phyloP scores from a whole-genome alignment of 1,284 basidiomycete species.

The Wolfiporia cocos region DNA sequence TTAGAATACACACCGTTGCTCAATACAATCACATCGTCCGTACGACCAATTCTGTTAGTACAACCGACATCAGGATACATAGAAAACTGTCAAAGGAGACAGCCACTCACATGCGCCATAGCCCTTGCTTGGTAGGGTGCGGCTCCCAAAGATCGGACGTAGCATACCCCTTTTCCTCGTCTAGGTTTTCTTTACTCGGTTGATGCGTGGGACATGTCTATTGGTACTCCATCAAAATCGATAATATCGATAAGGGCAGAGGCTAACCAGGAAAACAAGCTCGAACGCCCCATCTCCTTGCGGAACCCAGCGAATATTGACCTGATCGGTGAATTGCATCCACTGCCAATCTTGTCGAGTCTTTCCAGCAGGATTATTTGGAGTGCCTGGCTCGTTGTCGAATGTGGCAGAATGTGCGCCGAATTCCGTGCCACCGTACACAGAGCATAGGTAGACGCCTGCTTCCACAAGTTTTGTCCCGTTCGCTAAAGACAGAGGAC shows the following conservation, averaged over 20 bases:
- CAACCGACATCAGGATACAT: neutral
- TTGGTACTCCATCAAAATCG: neutral
- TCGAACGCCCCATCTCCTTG: slow-evolving; percentile 27
- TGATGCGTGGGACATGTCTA: slow-evolving; percentile 16
- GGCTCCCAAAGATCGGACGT: slow-evolving; percentile 34
- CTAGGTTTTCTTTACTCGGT: slow-evolving; percentile 21
- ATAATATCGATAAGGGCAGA: neutral
- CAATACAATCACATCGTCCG: slow-evolving; percentile 18
- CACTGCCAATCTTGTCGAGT: slow-evolving; percentile 23
- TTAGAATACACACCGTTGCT: slow-evolving; percentile 9
- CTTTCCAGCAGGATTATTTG: slow-evolving; percentile 5
- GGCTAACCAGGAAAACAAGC: slow-evolving; percentile 24
- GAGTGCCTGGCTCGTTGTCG: neutral
- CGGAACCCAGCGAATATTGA: slow-evolving; percentile 19
- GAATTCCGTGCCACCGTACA: slow-evolving; percentile 15
- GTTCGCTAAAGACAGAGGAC: slow-evolving; percentile 8
- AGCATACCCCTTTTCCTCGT: slow-evolving; percentile 16
- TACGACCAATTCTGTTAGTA: slow-evolving; percentile 17
- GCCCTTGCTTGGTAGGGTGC: slow-evolving; percentile 33
- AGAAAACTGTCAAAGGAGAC: neutral
- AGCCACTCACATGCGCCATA: slow-evolving; percentile 31
- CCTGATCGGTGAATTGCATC: slow-evolving; percentile 17
- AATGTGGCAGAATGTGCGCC: slow-evolving; percentile 1
- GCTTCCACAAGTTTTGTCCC: slow-evolving; percentile 7
- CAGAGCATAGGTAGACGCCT: slow-evolving; percentile 7